phyloP scores from a whole-genome alignment of 495 filamentous ascomycete genomes.

The Astrothelium subdiscretum region DNA sequence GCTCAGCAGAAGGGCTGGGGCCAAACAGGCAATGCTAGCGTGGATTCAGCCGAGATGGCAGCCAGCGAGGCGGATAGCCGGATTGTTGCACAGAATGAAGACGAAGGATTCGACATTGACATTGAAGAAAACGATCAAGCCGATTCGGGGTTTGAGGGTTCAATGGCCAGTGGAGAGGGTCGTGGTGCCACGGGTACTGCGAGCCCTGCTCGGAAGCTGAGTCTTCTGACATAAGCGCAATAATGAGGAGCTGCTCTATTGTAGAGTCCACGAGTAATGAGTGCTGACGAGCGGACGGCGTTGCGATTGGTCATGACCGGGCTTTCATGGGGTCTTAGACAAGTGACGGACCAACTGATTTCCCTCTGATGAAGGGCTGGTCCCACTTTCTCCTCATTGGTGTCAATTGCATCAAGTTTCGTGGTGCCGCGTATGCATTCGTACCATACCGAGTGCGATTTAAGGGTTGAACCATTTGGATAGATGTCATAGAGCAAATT shows the following conservation, averaged over 20 bases:
- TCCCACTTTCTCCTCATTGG: background rate
- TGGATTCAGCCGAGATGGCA: background rate
- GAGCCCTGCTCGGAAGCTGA: background rate
- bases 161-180: background rate
- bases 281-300: background rate
- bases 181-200: background rate
- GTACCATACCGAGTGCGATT: background rate
- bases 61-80: background rate
- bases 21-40: background rate
- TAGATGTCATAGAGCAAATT: background rate
- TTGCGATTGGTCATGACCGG: background rate
- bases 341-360: background rate
- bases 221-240: background rate
- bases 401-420: background rate
- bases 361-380: background rate
- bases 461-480: background rate
- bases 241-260: background rate
- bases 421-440: background rate
- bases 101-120: background rate
- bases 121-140: background rate
- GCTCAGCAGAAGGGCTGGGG: conserved; percentile 74
- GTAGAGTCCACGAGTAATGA: background rate
- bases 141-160: background rate
- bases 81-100: background rate
- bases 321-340: background rate